phyloP scores from a whole-genome alignment of 352 stramenopile species.

The Pythium scleroteichum region DNA sequence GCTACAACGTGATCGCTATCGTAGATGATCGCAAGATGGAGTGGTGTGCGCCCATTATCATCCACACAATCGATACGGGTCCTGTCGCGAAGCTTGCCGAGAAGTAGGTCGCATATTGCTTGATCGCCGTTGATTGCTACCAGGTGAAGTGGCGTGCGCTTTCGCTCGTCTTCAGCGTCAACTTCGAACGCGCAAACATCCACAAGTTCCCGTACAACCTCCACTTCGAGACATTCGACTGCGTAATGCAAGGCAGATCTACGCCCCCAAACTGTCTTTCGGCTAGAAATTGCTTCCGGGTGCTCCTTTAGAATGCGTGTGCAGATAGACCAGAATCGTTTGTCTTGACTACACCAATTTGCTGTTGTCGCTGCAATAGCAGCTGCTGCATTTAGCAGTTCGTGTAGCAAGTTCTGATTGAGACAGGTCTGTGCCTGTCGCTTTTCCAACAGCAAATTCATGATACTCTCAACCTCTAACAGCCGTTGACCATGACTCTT shows the following conservation, averaged over 20 bases:
- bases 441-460: constrained; percentile 43
- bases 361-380: constrained; percentile 42
- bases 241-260: constrained; percentile 51
- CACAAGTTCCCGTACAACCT: constrained; percentile 38
- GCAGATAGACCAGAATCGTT: constrained; percentile 50
- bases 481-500: constrained; percentile 33
- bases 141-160: constrained; percentile 51
- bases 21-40: constrained; percentile 52
- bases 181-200: constrained; percentile 44
- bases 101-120: constrained; percentile 40
- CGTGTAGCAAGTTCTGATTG: constrained; percentile 47
- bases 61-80: constrained; percentile 37
- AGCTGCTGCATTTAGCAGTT: constrained; percentile 40
- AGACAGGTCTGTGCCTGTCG: constrained; percentile 19
- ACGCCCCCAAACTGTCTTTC: constrained; percentile 42
- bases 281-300: constrained; percentile 26
- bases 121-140: constrained; percentile 44
- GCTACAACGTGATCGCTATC: constrained; percentile 44
- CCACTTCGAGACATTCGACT: constrained; percentile 39
- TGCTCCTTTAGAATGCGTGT: constrained; percentile 38
- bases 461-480: constrained; percentile 45
- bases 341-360: constrained; percentile 29
- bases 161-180: constrained; percentile 41
- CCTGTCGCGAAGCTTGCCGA: constrained; percentile 25
- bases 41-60: constrained; percentile 36